phyloP scores from a whole-genome alignment of 768 basidiomycete species.

The Tulasnella sp. region DNA sequence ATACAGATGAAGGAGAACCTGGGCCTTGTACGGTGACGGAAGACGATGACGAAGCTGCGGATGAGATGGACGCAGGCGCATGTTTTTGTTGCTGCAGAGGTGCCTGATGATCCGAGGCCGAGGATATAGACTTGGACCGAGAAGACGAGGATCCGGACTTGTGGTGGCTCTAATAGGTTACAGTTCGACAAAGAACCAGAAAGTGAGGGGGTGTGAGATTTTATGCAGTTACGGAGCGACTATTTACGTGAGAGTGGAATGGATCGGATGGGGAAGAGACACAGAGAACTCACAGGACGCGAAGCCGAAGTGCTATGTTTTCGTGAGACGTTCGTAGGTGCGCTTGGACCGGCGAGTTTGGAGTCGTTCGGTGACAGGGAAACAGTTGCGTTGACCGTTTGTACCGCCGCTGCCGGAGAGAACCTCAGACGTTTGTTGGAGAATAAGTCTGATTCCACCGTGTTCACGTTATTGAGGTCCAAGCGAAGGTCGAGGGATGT shows the following conservation, averaged over 20 bases:
- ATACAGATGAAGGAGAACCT: background rate
- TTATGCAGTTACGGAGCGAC: no score
- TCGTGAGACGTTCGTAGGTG: background rate
- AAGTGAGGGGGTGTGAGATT: no score
- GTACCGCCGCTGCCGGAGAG: background rate
- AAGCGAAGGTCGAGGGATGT: conserved; percentile 7
- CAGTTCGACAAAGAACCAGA: no score
- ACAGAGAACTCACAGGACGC: no score
- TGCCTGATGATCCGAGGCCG: background rate
- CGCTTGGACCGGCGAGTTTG: background rate
- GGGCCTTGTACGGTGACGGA: conserved; percentile 19
- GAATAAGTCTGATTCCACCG: background rate
- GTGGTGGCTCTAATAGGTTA: no score
- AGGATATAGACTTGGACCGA: background rate
- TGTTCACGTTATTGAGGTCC: background rate
- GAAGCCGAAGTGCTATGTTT: background rate
- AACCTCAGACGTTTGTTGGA: background rate
- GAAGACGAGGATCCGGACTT: background rate
- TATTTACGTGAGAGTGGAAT: no score
- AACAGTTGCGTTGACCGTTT: background rate
- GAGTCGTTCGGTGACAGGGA: background rate
- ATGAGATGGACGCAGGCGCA: conserved; percentile 24
- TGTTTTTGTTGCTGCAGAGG: conserved; percentile 10
- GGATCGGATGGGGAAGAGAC: background rate
- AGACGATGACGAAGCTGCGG: conserved; percentile 7